These are phyloP conservation scores for Monosporascus sp. DNA, from an alignment of 2,329 filamentous ascomycete species.

Conservation along the genomic window DNA sequence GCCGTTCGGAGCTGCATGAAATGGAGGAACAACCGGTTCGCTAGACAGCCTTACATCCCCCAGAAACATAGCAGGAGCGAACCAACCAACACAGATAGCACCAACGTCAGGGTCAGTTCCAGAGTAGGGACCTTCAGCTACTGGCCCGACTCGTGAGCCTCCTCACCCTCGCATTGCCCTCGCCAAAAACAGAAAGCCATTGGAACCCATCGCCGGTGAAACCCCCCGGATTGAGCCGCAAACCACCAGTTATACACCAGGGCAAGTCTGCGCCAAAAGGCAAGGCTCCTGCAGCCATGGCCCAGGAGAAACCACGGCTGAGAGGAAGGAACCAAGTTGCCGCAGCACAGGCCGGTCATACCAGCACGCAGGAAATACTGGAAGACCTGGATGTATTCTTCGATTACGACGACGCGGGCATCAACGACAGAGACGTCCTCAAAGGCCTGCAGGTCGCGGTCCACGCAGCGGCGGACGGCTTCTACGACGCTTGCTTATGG, in stretches of 20 bases:
- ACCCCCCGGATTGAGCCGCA: conserved; percentile 10
- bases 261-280: not conserved
- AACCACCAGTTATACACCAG: not conserved
- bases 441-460: conserved; percentile 51
- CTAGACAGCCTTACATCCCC: not conserved
- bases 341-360: not conserved
- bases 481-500: conserved; percentile 48
- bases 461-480: conserved; percentile 51
- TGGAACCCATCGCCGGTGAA: not conserved
- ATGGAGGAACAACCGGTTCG: conserved; percentile 12
- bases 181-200: conserved; percentile 15
- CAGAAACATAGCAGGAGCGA: conserved; percentile 7
- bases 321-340: not conserved
- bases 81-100: conserved; percentile 7
- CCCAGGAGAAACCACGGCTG: not conserved
- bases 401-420: conserved; percentile 32
- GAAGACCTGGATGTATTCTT: conserved; percentile 24
- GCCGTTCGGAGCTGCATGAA: conserved; percentile 21
- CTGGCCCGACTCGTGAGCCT: conserved; percentile 7
- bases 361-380: conserved; percentile 15
- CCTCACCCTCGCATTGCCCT: conserved; percentile 9
- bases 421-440: conserved; percentile 48
- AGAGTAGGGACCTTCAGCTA: not conserved
- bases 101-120: conserved; percentile 1
- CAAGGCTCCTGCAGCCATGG: not conserved